These are phyloP conservation scores for Aegilops sharonensis DNA, from an alignment of 176 grass and related monocot species.

Conservation along the genomic window DNA sequence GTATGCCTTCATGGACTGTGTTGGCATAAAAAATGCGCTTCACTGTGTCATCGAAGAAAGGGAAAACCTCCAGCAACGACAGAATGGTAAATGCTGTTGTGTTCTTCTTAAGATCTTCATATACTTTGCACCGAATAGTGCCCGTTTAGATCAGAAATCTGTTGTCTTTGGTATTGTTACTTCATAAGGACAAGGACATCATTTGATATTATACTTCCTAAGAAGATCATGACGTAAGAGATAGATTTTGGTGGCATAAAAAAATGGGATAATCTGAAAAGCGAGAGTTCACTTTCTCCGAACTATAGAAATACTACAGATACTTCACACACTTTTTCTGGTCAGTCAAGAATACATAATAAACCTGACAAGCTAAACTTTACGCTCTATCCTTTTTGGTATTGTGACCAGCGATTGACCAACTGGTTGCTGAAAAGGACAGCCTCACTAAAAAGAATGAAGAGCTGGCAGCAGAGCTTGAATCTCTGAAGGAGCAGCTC, in stretches of 20 bases:
- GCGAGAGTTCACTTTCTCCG: background rate
- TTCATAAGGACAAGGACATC: background rate
- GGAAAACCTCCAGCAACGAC: slow-evolving; percentile 1
- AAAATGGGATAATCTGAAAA: background rate
- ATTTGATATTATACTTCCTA: background rate
- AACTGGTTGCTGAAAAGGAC: slow-evolving; percentile 9
- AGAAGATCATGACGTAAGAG: background rate
- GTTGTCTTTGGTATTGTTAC: background rate
- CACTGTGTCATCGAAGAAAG: slow-evolving; percentile 15
- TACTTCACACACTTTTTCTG: background rate
- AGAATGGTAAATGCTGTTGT: background rate
- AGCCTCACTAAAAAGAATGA: slow-evolving; percentile 19
- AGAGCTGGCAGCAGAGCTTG: slow-evolving; percentile 7
- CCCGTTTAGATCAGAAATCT: background rate
- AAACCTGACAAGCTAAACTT: background rate
- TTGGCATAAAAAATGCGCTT: background rate
- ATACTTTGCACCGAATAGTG: background rate
- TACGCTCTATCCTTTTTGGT: background rate
- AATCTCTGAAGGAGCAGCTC: slow-evolving; percentile 7
- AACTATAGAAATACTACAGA: background rate
- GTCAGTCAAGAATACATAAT: background rate
- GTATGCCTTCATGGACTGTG: background rate
- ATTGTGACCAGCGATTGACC: background rate
- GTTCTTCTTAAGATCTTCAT: background rate
- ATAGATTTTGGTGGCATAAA: background rate